Evolutionary conservation across 495 filamentous ascomycete genomes (phyloP), one percentile per base, ranked within the genome.

Genomic region (Trichocladium uniseriatum): DNA sequence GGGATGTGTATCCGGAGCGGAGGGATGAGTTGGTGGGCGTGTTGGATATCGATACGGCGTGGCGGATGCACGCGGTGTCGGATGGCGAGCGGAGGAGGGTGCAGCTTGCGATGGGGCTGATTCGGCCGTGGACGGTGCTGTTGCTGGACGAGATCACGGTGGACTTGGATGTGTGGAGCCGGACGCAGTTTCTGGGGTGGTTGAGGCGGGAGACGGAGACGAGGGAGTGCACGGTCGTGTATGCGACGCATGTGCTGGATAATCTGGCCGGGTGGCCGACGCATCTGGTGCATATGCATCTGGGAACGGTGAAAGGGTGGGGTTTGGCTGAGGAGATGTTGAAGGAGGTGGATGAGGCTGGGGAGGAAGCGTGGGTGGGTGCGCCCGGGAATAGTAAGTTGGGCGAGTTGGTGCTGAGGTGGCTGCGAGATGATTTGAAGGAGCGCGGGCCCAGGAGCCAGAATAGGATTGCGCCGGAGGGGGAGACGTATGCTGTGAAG

Each of bases 71-170:
- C 57, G 84, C 87, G 20, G 89, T 97, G 11, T 83, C 77, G 2
- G 92, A 99, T 57, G 92, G 92, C 16, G 92, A 99, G 70, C 69
- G 92, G 5, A 74, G 92, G 1, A 75, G 92, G 13, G 92, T 99
- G 19, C 92, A 99, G 72, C 70, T 99, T 19, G 88, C 89, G 14
- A 97, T 99, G 92, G 92, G 92, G 0, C 67, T 99, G 35, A 70
- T 99, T 15, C 74, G 90, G n/a, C 92, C 92, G 6, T 99, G 92
- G 92, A 77, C 76, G 22, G 82, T 96, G 5, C 67, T 99, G 35
- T 70, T 99, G 55, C 76, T 99, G 14, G 92, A 99, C 61, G 92
- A 99, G 70, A 92, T 99, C 55, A 99, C 92, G 2, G 94, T 99
- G 5, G 92, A 99, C 64, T 64, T 99, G 51, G 92, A 99, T 57